A percentile compares a stretch with the other conserved stretches of the same genome.
These are phyloP conservation scores for Mycena haematopus DNA, from an alignment of 768 basidiomycete species.

Conservation along the genomic window DNA sequence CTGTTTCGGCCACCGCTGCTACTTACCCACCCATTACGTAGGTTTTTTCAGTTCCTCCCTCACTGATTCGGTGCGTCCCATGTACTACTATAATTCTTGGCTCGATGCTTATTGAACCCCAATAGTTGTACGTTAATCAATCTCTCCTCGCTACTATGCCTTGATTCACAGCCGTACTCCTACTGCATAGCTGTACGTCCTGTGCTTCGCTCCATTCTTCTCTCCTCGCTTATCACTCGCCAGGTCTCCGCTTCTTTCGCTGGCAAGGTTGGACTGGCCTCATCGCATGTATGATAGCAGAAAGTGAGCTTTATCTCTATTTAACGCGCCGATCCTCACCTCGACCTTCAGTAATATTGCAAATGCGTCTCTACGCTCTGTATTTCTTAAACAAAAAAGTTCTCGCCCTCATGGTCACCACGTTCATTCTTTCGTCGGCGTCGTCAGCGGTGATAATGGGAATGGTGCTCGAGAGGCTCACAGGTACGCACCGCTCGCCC, in stretches of 20 bases:
- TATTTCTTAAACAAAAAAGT: slow-evolving; percentile 60
- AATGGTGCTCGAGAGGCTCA: slow-evolving; percentile 44
- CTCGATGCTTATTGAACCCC: slow-evolving; percentile 3
- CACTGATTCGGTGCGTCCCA: slow-evolving; percentile 44
- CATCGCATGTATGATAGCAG: slow-evolving; percentile 57
- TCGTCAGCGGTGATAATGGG: slow-evolving; percentile 58
- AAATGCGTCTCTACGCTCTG: slow-evolving; percentile 68
- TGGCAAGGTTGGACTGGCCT: slow-evolving; percentile 72
- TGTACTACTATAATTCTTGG: not conserved
- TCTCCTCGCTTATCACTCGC: not conserved
- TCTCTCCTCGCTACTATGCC: not conserved
- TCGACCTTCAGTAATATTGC: slow-evolving; percentile 54
- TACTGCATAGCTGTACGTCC: slow-evolving; percentile 41
- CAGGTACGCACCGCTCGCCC: slow-evolving; percentile 39
- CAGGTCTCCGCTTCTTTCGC: slow-evolving; percentile 53
- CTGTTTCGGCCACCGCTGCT: slow-evolving; percentile 2
- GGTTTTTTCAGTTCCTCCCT: slow-evolving; percentile 50
- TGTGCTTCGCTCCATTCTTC: slow-evolving; percentile 7
- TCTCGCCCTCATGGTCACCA: slow-evolving; percentile 50
- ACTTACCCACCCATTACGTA: slow-evolving; percentile 30
- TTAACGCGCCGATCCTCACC: not conserved
- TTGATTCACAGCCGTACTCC: slow-evolving; percentile 16
- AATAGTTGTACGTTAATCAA: slow-evolving; percentile 23
- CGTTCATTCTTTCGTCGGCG: slow-evolving; percentile 47
- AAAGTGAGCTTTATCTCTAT: slow-evolving; percentile 44